These are phyloP conservation scores for Cercospora nicotianae DNA, from an alignment of 2,329 filamentous ascomycete species.

Conservation along the genomic window DNA sequence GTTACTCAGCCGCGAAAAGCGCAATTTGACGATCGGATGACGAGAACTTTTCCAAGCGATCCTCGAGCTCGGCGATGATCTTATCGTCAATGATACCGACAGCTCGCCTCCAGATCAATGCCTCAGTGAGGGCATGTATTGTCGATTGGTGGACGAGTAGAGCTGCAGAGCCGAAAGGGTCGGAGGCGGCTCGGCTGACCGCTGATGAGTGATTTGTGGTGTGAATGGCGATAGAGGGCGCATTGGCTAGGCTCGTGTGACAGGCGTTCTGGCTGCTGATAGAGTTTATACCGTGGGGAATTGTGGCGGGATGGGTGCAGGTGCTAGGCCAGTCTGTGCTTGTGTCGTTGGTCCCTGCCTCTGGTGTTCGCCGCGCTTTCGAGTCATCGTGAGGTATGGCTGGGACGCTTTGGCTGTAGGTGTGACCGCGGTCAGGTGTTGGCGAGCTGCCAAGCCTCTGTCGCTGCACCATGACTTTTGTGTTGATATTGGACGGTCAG, in stretches of 20 bases:
- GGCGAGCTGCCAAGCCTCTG: neutral
- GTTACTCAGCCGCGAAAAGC: neutral
- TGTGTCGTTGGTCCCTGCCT: neutral
- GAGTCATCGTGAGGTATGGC: neutral
- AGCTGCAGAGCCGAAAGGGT: constrained; percentile 4
- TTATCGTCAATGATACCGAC: neutral
- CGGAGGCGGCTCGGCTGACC: neutral
- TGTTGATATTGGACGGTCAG: neutral
- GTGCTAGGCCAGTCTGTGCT: neutral
- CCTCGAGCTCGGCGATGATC: neutral
- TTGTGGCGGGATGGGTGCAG: neutral
- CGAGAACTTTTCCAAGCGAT: neutral
- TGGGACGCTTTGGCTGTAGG: neutral
- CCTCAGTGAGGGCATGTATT: neutral
- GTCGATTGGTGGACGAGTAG: neutral
- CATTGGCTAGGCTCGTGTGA: neutral
- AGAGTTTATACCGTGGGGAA: neutral
- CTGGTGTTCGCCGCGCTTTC: neutral
- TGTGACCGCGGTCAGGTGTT: neutral
- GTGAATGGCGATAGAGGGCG: neutral
- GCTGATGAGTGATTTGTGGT: neutral
- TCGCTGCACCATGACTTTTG: neutral
- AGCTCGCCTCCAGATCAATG: neutral
- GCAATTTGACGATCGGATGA: neutral
- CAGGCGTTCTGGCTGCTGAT: neutral